Conservation (phyloP, 345 rosid species). For the Populus ilicifolia region DNA sequence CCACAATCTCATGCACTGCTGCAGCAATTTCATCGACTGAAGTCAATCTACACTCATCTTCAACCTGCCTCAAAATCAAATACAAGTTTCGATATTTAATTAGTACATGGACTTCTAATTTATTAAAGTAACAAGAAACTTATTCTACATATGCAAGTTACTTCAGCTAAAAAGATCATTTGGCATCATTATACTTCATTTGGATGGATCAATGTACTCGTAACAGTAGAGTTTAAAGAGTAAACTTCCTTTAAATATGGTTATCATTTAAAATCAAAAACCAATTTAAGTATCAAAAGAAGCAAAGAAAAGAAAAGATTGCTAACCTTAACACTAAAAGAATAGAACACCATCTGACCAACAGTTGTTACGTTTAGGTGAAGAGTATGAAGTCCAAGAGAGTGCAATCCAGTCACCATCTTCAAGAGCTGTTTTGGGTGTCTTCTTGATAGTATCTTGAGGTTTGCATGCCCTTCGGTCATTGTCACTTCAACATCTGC, state of each 20-base stretch:
- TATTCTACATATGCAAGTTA: neutral
- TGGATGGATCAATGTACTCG: neutral
- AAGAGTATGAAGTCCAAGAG: conserved; percentile 43
- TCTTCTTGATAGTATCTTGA: conserved; percentile 47
- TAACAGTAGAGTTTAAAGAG: neutral
- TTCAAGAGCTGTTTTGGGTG: conserved; percentile 50
- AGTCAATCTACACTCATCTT: conserved; percentile 43
- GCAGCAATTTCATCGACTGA: conserved; percentile 51
- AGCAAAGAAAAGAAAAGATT: neutral
- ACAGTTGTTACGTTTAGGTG: conserved; percentile 57
- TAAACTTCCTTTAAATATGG: neutral
- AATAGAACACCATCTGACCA: conserved; percentile 44
- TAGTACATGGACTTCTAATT: neutral
- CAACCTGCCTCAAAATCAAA: conserved; percentile 33
- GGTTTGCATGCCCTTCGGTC: conserved; percentile 53
- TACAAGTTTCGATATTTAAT: neutral
- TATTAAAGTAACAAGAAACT: neutral
- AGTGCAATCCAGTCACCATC: conserved; percentile 43
- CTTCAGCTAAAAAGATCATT: neutral
- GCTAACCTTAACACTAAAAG: conserved; percentile 55
- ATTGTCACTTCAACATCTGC: conserved; percentile 66
- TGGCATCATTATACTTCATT: neutral
- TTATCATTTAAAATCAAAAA: neutral
- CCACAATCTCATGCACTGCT: conserved; percentile 49
- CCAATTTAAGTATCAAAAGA: neutral